phyloP scores from a whole-genome alignment of 257 asterid species.

The Salvia rosmarinus region DNA sequence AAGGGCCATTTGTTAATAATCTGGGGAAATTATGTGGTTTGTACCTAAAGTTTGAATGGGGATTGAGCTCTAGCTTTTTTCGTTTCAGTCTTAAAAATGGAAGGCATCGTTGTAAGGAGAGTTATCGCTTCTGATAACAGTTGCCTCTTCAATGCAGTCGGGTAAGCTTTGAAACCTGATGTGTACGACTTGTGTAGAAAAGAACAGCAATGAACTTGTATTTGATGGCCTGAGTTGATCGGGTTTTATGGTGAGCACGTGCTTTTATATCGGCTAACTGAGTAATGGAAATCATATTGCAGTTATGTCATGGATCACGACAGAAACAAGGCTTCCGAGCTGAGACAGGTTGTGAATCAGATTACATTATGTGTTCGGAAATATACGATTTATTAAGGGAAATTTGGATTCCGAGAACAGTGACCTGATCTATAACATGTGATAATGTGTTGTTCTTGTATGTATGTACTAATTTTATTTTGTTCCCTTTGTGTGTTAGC shows the following conservation, averaged over 20 bases:
- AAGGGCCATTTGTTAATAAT: neutral
- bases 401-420: constrained; percentile 7
- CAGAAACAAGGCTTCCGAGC: constrained; percentile 76
- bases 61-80: constrained; percentile 6
- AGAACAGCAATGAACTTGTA: neutral
- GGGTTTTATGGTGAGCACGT: constrained; percentile 3
- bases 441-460: no score
- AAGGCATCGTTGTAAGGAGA: constrained; percentile 74
- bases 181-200: constrained; percentile 5
- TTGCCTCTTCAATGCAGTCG: constrained; percentile 96
- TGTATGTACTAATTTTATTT: neutral
- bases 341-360: constrained; percentile 73
- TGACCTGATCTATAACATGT: constrained; percentile 16
- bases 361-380: constrained; percentile 9
- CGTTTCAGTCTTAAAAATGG: constrained; percentile 62
- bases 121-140: constrained; percentile 95
- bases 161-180: constrained; percentile 52
- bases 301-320: constrained; percentile 95
- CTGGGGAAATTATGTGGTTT: neutral
- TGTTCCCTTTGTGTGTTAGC: constrained; percentile 11
- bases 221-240: constrained; percentile 3
- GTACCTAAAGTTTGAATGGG: constrained; percentile 7
- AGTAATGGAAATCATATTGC: constrained; percentile 35
- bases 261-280: neutral
- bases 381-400: neutral